phyloP scores from a whole-genome alignment of 306 rosid species.

The Sicyos baderoa region DNA sequence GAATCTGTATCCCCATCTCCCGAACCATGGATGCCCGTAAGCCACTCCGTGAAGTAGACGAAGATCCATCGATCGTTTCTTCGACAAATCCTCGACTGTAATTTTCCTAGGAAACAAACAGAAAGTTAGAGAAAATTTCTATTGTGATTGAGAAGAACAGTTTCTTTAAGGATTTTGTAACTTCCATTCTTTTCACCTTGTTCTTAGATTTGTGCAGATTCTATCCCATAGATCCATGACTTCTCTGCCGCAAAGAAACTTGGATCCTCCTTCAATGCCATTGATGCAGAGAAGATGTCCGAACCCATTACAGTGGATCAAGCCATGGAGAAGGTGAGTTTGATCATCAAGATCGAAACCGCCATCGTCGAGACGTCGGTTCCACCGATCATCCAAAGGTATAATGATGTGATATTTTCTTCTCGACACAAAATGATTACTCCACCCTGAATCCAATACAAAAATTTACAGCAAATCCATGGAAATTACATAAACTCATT shows the following conservation, averaged over 20 bases:
- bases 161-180: background rate
- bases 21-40: constrained; percentile 84
- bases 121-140: constrained; percentile 1
- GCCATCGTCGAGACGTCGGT: constrained; percentile 53
- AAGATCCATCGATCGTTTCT: constrained; percentile 73
- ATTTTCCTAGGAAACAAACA: constrained; percentile 46
- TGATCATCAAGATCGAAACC: constrained; percentile 32
- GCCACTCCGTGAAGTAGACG: constrained; percentile 84
- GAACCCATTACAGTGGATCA: constrained; percentile 67
- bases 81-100: constrained; percentile 56
- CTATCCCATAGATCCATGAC: constrained; percentile 88
- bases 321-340: constrained; percentile 62
- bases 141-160: background rate
- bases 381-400: constrained; percentile 57
- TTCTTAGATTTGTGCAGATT: constrained; percentile 50
- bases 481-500: background rate
- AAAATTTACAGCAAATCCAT: background rate
- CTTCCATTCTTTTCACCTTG: constrained; percentile 35
- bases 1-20: constrained; percentile 78
- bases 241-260: constrained; percentile 58
- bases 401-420: constrained; percentile 73
- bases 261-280: constrained; percentile 81
- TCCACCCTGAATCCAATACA: constrained; percentile 54
- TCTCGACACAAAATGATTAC: constrained; percentile 71
- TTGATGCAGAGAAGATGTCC: constrained; percentile 75